Evolutionary conservation across 2,329 filamentous ascomycete genomes (phyloP), one percentile per base, ranked within the genome.

Genomic region (Ophiosphaerella korrae): DNA sequence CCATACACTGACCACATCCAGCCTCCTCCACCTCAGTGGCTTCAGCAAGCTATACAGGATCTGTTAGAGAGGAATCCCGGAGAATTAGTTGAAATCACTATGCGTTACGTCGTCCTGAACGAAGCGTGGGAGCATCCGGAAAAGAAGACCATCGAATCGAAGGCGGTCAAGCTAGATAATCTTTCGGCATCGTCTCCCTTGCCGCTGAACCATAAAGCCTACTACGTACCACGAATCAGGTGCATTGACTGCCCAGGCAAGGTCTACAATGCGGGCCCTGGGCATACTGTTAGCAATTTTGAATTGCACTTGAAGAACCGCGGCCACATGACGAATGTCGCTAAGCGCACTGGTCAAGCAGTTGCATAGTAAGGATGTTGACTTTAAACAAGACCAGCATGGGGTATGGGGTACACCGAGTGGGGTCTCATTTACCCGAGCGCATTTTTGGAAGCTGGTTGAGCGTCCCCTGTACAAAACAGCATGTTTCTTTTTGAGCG

Each of bases 231-330:
- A 7, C 83, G 94, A 43, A 97, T 99, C 57, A 84, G 90, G 51
- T 99, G 94, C 72, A 84, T 88, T 40, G 94, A 99, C 73, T 97
- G 94, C 71, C 90, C 91, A 0, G 91, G 90, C 26, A 97, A 97
- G 74, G 79, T 96, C 9, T 99, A 99, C 74, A 96, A 92, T 0
- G 90, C 92, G 0, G 90, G 92, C 0, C 91, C 92, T 0, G 90
- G 88, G 21, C 88, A 84, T 71, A 92, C 91, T 2, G 89, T 93
- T 5, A 87, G 87, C 39, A 96, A 96, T 68, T 99, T 99, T 57
- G 90, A 96, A 75, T 86, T 95, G 1, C 94, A 99, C 76, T 79
- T 97, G 42, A 90, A 88, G 74, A 97, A 96, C 74, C 84, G 89
- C 37, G 80, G 82, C 45, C 94, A 99, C 47, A 64, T 63, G 54